phyloP scores from a whole-genome alignment of 257 asterid species.

The Salvia miltiorrhiza region DNA sequence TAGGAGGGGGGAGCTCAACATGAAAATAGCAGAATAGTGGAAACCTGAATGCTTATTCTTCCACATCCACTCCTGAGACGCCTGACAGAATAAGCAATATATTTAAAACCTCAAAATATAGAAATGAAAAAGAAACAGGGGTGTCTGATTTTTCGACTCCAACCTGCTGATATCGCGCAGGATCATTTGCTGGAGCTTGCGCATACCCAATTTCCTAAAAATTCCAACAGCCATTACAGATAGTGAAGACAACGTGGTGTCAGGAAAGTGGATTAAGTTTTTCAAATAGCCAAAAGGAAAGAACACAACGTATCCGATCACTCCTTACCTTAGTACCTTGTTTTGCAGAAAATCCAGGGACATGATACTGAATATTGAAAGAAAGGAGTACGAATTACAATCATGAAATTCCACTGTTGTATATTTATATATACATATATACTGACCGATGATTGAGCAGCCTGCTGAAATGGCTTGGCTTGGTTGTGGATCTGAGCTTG shows the following conservation, averaged over 20 bases:
- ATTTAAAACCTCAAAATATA: not conserved
- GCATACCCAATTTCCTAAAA: conserved; percentile 55
- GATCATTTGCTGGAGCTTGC: conserved; percentile 44
- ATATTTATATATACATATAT: not conserved
- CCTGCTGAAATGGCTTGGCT: conserved; percentile 50
- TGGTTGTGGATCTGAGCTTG: conserved; percentile 57
- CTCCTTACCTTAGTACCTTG: conserved; percentile 52
- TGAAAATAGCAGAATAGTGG: not conserved
- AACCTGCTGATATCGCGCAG: conserved; percentile 65
- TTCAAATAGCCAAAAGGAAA: not conserved
- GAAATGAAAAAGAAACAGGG: not conserved
- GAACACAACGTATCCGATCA: not conserved
- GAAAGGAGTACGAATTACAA: conserved; percentile 14
- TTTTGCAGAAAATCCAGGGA: conserved; percentile 50
- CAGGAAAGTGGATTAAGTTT: not conserved
- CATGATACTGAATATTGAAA: conserved; percentile 55
- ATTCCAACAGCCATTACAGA: not conserved
- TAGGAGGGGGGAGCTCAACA: not conserved
- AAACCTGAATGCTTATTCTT: conserved; percentile 43
- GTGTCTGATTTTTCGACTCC: conserved; percentile 5
- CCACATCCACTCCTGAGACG: conserved; percentile 73
- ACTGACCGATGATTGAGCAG: conserved; percentile 63
- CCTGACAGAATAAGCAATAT: conserved; percentile 18
- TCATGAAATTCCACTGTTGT: not conserved
- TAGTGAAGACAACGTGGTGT: not conserved